Evolutionary conservation across 495 filamentous ascomycete species (phyloP).

Genomic region (Rusavskia elegans): DNA sequence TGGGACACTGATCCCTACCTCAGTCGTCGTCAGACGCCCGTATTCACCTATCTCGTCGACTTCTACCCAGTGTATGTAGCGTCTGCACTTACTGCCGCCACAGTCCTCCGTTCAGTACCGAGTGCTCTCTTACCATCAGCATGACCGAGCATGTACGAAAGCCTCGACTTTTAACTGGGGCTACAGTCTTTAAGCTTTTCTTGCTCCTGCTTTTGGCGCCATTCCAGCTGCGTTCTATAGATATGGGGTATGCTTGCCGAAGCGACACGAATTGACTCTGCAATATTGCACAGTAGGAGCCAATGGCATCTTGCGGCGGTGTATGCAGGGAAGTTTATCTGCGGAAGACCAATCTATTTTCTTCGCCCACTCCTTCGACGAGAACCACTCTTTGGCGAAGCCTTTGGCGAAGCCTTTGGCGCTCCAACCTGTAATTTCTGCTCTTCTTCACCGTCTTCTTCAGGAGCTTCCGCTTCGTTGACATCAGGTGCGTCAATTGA

Average conservation of each 20-base stretch:
- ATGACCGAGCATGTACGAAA: background rate
- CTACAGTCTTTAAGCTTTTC: background rate
- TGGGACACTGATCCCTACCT: background rate
- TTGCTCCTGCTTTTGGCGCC: background rate
- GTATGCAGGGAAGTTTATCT: too few relatives aligned
- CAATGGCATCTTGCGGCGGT: too few relatives aligned
- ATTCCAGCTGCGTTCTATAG: background rate
- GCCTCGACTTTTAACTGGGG: background rate
- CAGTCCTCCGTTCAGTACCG: background rate
- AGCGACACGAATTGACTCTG: background rate
- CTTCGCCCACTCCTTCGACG: background rate
- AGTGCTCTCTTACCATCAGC: background rate
- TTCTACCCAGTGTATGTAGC: background rate
- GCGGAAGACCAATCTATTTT: background rate
- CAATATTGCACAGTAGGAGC: too few relatives aligned
- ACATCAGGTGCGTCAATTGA: constrained; percentile 22
- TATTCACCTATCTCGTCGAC: background rate
- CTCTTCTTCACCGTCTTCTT: constrained; percentile 16
- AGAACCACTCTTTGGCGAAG: background rate
- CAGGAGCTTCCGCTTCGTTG: constrained; percentile 25
- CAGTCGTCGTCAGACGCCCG: background rate
- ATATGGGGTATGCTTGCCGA: background rate
- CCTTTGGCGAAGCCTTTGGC: background rate
- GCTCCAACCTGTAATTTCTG: background rate
- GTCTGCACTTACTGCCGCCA: background rate